Percentiles rank a stretch among this genome's conserved stretches.
phyloP scores from a whole-genome alignment of 1,284 basidiomycete species.

The Pholiota adiposa region DNA sequence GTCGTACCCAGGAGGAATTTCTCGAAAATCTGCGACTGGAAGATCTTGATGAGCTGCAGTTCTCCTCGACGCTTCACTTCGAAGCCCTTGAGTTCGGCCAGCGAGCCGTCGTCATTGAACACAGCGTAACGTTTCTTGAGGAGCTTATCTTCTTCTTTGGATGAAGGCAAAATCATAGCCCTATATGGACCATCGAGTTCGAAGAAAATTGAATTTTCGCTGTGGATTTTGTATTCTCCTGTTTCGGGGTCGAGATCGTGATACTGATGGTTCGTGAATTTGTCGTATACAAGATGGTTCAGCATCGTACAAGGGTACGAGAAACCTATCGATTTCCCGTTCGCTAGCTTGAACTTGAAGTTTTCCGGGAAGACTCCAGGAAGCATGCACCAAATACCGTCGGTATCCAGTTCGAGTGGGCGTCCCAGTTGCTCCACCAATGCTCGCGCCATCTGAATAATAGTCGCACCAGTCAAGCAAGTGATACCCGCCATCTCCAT shows the following conservation, averaged over 20 bases:
- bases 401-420: constrained; percentile 97
- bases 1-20: constrained; percentile 94
- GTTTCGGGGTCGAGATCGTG: constrained; percentile 89
- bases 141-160: constrained; percentile 99
- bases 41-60: constrained; percentile 99
- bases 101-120: constrained; percentile 97
- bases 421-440: constrained; percentile 97
- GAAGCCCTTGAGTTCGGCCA: constrained; percentile 98
- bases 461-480: constrained; percentile 97
- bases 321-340: constrained; percentile 88
- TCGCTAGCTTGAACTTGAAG: constrained; percentile 91
- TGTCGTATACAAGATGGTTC: constrained; percentile 95
- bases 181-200: constrained; percentile 98
- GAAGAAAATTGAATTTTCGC: constrained; percentile 99
- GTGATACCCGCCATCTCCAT: constrained; percentile 99
- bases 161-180: constrained; percentile 99
- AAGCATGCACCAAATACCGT: constrained; percentile 99
- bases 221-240: constrained; percentile 86
- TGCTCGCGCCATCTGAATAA: constrained; percentile 99
- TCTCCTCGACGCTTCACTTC: constrained; percentile 99
- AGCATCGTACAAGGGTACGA: constrained; percentile 99
- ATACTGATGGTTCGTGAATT: constrained; percentile 98
- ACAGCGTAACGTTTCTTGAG: constrained; percentile 99
- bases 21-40: constrained; percentile 99
- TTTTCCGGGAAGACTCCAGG: constrained; percentile 98